phyloP scores from a whole-genome alignment of 2,329 filamentous ascomycete species.

The Stagonosporopsis vannaccii region DNA sequence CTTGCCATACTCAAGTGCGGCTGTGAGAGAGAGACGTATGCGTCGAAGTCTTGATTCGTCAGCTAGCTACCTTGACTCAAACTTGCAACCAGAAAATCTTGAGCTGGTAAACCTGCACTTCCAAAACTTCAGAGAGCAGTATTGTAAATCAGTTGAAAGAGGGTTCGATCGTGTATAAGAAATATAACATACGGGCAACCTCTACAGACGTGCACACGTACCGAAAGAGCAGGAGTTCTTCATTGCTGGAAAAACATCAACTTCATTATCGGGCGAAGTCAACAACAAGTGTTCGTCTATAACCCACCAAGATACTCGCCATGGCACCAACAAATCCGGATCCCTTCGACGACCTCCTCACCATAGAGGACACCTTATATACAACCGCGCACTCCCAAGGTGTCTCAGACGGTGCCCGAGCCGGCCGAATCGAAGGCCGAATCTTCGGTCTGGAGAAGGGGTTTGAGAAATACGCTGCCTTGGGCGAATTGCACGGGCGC shows the following conservation, averaged over 20 bases:
- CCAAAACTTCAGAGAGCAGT: not conserved
- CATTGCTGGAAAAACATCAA: not conserved
- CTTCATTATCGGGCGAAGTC: not conserved
- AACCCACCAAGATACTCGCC: not conserved
- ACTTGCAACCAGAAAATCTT: not conserved
- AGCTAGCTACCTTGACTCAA: slow-evolving; percentile 13
- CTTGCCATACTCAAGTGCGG: not conserved
- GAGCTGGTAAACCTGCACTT: not conserved
- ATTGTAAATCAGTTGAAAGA: not conserved
- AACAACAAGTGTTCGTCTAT: not conserved
- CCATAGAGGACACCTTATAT: slow-evolving; percentile 76
- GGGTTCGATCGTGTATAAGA: not conserved
- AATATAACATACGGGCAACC: not conserved
- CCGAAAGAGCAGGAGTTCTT: not conserved
- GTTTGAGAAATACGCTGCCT: slow-evolving; percentile 87
- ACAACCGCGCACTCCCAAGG: slow-evolving; percentile 81
- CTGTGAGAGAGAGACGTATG: not conserved
- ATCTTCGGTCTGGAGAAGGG: slow-evolving; percentile 91
- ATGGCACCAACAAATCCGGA: slow-evolving; percentile 40
- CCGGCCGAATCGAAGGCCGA: slow-evolving; percentile 86
- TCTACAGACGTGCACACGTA: not conserved
- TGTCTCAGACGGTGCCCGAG: slow-evolving; percentile 73
- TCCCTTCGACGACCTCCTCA: slow-evolving; percentile 64
- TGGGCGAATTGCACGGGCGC: slow-evolving; percentile 79
- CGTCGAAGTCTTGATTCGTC: slow-evolving; percentile 7